Evolutionary conservation across 2,329 filamentous ascomycete species (phyloP).

Genomic region (Chrysoporthe puriensis): DNA sequence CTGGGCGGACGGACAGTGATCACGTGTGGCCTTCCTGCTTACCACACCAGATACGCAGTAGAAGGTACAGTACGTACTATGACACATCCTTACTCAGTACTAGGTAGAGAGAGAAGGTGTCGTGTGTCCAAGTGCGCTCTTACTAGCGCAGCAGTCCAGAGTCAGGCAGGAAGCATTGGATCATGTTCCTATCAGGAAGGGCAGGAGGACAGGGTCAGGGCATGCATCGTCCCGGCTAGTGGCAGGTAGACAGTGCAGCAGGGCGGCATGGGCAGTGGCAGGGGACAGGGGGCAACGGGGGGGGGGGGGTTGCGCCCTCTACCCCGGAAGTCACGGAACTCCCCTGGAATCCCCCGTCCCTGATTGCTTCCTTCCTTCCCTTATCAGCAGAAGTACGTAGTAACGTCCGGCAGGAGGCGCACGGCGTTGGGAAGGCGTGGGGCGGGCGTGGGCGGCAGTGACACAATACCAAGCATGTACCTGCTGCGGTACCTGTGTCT

Average conservation of each 20-base stretch:
- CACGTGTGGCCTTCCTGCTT: too few species aligned
- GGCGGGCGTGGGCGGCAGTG: neutral
- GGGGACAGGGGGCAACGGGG: too few species aligned
- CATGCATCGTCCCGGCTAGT: neutral
- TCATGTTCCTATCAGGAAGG: constrained; percentile 4
- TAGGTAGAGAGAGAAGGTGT: neutral
- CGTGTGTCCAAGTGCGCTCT: neutral
- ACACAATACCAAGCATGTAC: neutral
- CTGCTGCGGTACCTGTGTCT: neutral
- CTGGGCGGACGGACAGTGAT: too few species aligned
- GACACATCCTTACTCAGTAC: too few species aligned
- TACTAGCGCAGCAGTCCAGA: too few species aligned
- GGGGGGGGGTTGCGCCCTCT: neutral
- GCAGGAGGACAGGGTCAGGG: neutral
- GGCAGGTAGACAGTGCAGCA: neutral
- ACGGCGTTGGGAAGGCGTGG: too few species aligned
- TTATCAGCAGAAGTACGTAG: constrained; percentile 15
- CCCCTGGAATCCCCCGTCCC: neutral
- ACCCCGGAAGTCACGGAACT: constrained; percentile 2
- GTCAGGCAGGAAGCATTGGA: neutral
- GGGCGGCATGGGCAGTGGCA: neutral
- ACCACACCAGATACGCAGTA: too few species aligned
- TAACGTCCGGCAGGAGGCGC: neutral
- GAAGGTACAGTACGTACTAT: too few species aligned
- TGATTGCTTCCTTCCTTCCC: neutral